Base-by-base conservation (phyloP, 2,329 filamentous ascomycete species). In the Fusarium sp. region DNA sequence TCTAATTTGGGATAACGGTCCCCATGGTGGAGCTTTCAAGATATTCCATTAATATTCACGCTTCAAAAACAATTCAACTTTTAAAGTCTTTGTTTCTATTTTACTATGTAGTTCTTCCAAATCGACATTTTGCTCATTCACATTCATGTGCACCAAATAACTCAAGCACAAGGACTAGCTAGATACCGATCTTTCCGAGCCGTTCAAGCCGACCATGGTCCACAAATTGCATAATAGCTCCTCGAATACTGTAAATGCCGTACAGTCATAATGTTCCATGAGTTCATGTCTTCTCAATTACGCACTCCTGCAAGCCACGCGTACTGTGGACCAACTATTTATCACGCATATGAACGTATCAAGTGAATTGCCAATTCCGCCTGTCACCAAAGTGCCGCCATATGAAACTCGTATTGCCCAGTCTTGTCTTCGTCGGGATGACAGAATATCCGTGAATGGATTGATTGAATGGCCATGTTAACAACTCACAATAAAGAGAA, bases 271-370 rank as follows among this genome's bases (percentile, higher is more conserved):
- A 19, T 39, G 28, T 39, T 26, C 26, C 32, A 49, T 55, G 41
- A 41, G 32, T 44, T 46, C 35, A 41, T 55, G 43, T 32, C 15
- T 25, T 35, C 39, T 32, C 11, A 53, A 29, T 48, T 41, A 59
- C 39, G 48, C 45, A 28, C 24, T 25, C n/a, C 34, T 48, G 32
- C 50, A 58, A 58, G 61, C 58, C 66, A 54, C 64, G 56, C 66
- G 56, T 68, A 61, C 50, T 56, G 61, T 67, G 58, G 56, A 55
- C 44, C 61, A 32, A 24, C 22, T 4, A 6, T 19, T 47, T 22
- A 13, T 15, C 11, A 48, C 19, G 12, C 42, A 46, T 25, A 19
- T 34, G 26, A 58, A 39, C n/a, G 25, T 13, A 6, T 28, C 22
- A 10, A 35, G 19, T 19, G 19, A 19, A 19, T 19, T 19, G 19